Conservation (phyloP, 2,329 filamentous ascomycete genomes). For the Pestalotiopsis fici region DNA sequence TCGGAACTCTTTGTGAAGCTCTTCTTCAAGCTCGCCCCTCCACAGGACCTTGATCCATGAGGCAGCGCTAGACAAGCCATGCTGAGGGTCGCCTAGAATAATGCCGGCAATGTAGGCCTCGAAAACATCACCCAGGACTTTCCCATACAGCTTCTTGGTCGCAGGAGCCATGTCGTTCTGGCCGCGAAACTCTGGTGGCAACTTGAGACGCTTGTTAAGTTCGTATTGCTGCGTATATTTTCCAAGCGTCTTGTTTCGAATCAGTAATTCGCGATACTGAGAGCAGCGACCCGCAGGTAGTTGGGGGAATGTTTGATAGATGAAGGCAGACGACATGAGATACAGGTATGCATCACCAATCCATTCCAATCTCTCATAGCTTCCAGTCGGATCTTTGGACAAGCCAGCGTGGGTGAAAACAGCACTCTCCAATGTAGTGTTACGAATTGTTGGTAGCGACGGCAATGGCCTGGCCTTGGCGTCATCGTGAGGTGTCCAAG, state of each 20-base stretch:
- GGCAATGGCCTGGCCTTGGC: conserved; percentile 46
- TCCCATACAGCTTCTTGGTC: conserved; percentile 59
- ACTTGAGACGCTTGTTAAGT: conserved; percentile 63
- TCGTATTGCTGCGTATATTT: conserved; percentile 70
- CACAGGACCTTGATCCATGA: conserved; percentile 77
- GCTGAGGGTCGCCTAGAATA: conserved; percentile 64
- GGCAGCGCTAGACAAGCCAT: conserved; percentile 63
- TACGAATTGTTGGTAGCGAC: conserved; percentile 60
- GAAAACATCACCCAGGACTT: conserved; percentile 84
- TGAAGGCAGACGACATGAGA: conserved; percentile 71
- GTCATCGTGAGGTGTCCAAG: conserved; percentile 54
- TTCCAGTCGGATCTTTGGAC: conserved; percentile 35
- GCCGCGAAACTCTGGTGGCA: conserved; percentile 49
- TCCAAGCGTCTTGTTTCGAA: conserved; percentile 79
- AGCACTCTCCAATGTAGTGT: conserved; percentile 59
- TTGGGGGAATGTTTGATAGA: conserved; percentile 70
- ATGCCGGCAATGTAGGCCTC: conserved; percentile 87
- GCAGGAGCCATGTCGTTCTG: conserved; percentile 33
- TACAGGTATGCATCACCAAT: conserved; percentile 87
- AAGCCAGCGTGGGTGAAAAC: conserved; percentile 68
- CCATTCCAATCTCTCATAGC: conserved; percentile 86
- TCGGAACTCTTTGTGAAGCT: conserved; percentile 44
- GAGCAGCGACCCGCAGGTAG: conserved; percentile 69
- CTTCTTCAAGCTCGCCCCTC: conserved; percentile 61
- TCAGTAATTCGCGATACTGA: conserved; percentile 74